A percentile compares a stretch with the other conserved stretches of the same genome.
phyloP scores from a whole-genome alignment of 2,329 filamentous ascomycete genomes.

The Stagonosporopsis chrysanthemi region DNA sequence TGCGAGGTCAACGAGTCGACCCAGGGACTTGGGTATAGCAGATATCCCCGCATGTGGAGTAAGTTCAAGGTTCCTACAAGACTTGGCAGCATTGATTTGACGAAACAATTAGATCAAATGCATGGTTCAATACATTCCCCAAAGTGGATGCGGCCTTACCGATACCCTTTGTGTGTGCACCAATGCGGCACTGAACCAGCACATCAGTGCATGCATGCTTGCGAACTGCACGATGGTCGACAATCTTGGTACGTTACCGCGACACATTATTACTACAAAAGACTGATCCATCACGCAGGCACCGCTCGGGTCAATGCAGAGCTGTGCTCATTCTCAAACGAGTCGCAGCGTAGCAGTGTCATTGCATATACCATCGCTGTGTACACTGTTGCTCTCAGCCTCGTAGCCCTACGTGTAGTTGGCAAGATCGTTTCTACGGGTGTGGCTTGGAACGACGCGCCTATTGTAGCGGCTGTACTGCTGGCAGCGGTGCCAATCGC shows the following conservation, averaged over 20 bases:
- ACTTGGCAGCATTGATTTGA: neutral
- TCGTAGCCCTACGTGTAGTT: slow-evolving; percentile 14
- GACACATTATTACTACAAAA: slow-evolving; percentile 6
- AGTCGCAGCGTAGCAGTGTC: slow-evolving; percentile 20
- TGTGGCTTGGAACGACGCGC: slow-evolving; percentile 18
- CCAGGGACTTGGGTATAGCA: slow-evolving; percentile 19
- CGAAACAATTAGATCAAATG: slow-evolving; percentile 23
- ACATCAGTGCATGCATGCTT: slow-evolving; percentile 26
- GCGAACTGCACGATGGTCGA: slow-evolving; percentile 36
- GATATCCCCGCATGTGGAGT: slow-evolving; percentile 34
- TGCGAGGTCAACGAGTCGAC: neutral
- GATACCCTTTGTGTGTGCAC: slow-evolving; percentile 30
- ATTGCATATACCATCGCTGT: slow-evolving; percentile 19
- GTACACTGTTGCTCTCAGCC: slow-evolving; percentile 15
- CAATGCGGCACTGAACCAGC: slow-evolving; percentile 13
- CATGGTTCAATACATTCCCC: slow-evolving; percentile 22
- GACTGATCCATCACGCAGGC: neutral
- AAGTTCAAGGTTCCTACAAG: neutral
- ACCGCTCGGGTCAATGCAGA: slow-evolving; percentile 26
- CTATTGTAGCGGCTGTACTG: slow-evolving; percentile 14
- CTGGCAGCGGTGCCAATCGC: slow-evolving; percentile 13
- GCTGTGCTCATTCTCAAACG: slow-evolving; percentile 26
- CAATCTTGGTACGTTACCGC: slow-evolving; percentile 25
- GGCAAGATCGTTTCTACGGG: slow-evolving; percentile 21
- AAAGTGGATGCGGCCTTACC: slow-evolving; percentile 23